These are phyloP conservation scores for Wickerhamomyces bisporus DNA, from an alignment of 805 yeast species.

Conservation along the genomic window DNA sequence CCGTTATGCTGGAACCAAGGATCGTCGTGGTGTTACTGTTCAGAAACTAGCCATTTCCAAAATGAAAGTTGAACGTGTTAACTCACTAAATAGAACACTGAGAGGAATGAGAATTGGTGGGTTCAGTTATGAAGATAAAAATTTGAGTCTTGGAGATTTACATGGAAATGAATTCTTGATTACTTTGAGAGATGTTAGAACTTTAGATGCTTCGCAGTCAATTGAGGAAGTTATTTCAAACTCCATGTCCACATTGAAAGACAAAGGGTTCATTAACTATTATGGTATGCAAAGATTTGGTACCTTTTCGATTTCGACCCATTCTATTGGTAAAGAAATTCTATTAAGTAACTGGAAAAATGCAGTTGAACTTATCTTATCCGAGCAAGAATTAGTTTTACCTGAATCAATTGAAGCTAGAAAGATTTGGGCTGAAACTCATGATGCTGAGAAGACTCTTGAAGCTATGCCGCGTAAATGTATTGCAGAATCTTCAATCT, in stretches of 20 bases:
- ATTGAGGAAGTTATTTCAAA: constrained; percentile 43
- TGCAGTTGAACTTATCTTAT: constrained; percentile 72
- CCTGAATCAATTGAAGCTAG: constrained; percentile 86
- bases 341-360: constrained; percentile 71
- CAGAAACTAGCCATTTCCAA: constrained; percentile 70
- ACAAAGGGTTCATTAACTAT: constrained; percentile 84
- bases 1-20: constrained; percentile 93
- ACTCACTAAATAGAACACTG: constrained; percentile 67
- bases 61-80: constrained; percentile 69
- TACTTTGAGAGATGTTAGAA: constrained; percentile 68
- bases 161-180: constrained; percentile 86
- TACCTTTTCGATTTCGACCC: constrained; percentile 90
- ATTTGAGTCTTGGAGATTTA: constrained; percentile 75
- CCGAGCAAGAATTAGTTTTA: constrained; percentile 79
- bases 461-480: constrained; percentile 82
- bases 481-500: constrained; percentile 74
- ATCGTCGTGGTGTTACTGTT: constrained; percentile 91
- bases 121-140: constrained; percentile 57
- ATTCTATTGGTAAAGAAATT: constrained; percentile 70
- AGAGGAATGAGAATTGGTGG: constrained; percentile 79
- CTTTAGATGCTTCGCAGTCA: constrained; percentile 27
- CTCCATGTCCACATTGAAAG: constrained; percentile 53
- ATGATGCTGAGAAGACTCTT: constrained; percentile 60
- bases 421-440: constrained; percentile 70
- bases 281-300: constrained; percentile 99